Conservation (phyloP, 257 asterid genomes). For the Ligustrum vulgare region DNA sequence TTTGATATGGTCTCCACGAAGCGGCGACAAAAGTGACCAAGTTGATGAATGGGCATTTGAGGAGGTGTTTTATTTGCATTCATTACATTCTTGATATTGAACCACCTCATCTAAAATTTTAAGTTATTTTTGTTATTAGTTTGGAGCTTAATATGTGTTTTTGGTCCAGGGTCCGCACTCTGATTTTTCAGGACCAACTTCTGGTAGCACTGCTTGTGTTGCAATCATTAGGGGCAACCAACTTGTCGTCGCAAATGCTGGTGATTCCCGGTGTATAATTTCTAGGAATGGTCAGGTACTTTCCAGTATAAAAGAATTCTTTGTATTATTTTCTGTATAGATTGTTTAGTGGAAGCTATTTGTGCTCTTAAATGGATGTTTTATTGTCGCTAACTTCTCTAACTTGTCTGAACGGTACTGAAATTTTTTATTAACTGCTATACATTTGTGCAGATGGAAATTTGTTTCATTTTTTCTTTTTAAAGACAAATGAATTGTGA, state of each 20-base stretch:
- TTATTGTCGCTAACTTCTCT: neutral
- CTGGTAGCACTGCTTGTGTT: slow-evolving; percentile 96
- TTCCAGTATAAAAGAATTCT: neutral
- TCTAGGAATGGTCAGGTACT: slow-evolving; percentile 96
- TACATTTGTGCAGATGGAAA: neutral
- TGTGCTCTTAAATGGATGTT: slow-evolving; percentile 13
- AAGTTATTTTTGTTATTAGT: neutral
- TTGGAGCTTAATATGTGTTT: slow-evolving; percentile 13
- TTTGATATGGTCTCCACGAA: slow-evolving; percentile 89
- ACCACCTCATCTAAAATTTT: neutral
- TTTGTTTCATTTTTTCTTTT: neutral
- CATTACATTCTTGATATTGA: neutral
- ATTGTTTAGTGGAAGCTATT: neutral
- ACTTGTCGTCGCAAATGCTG: slow-evolving; percentile 93
- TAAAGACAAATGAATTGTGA: slow-evolving; percentile 5
- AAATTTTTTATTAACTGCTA: neutral
- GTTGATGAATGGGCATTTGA: slow-evolving; percentile 96
- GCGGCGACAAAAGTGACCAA: slow-evolving; percentile 65
- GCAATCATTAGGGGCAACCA: slow-evolving; percentile 74
- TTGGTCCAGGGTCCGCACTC: slow-evolving; percentile 88
- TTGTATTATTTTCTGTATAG: neutral
- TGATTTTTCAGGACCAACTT: slow-evolving; percentile 93
- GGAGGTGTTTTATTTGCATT: slow-evolving; percentile 53
- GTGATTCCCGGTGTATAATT: slow-evolving; percentile 97
- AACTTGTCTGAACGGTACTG: neutral